Base-by-base conservation (phyloP, 257 asterid genomes). In the Agastache rugosa region DNA sequence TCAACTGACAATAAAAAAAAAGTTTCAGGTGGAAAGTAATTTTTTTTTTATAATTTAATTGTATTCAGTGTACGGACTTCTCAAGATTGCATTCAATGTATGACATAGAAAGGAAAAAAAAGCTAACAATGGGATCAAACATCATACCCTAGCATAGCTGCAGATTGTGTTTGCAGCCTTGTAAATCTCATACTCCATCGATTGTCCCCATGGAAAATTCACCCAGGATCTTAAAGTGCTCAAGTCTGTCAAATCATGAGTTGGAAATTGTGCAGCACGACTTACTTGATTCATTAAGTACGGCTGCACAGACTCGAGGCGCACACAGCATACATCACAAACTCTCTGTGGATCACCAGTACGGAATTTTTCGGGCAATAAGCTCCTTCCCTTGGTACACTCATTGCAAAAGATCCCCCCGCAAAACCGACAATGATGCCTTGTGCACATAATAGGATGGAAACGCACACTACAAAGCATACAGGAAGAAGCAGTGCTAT, bases 151-250 rank as follows among this genome's bases (percentile, higher is more conserved):
- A 35, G 85, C 75, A 79, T 95, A 95, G 59, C 94, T 82, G 69
- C 88, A 89, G 58, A 95, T 85, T 22, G 90, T 85, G 87, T 92
- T 95, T 45, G 98, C 82, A 67, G 99, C 97, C 90, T 95, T 92
- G 82, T 95, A 95, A 66, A 92, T 95, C 85, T 95, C 99, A 45
- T 89, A 77, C 77, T 95, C 99, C 99, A 95, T 90, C 8, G 99
- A 84, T 82, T 95, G 99, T 20, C 98, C 98, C 99, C 98, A 95
- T 0, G 99, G 99, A 72, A 95, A 92, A 82, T 95, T 95, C 48
- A 95, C 89, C 99, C 99, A 95, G 42, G 99, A 95, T 83, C 99
- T 87, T 76, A 95, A 83, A 77, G 99, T 95, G 90, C 98, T 92
- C 82, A 95, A 75, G 77, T 95, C 98, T 8, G 98, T 95, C 76